Conservation (phyloP, 805 yeast species). For the Dipodascus geniculatus region DNA sequence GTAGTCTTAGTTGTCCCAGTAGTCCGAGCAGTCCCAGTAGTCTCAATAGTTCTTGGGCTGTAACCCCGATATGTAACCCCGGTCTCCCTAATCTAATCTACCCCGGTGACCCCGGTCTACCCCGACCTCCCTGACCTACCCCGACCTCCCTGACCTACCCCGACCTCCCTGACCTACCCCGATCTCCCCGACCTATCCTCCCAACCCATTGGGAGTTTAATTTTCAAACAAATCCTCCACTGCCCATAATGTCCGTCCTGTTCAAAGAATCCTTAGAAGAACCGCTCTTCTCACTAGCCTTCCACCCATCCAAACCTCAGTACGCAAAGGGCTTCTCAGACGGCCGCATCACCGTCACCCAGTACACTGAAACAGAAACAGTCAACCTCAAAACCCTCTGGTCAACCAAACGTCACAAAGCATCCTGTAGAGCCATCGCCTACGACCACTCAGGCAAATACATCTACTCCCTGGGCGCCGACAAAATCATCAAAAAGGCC, state of each 20-base stretch:
- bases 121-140: no score
- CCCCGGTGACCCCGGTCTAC: no score
- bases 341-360: constrained; percentile 57
- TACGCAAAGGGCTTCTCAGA: constrained; percentile 67
- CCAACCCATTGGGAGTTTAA: not conserved
- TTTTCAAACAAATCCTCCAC: constrained; percentile 24
- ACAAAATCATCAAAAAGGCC: constrained; percentile 67
- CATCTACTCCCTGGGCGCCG: constrained; percentile 67
- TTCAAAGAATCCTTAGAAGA: constrained; percentile 23
- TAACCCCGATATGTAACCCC: no score
- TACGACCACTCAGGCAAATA: constrained; percentile 48
- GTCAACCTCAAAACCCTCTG: constrained; percentile 34
- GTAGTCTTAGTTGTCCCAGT: no score
- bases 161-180: no score
- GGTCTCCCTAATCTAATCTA: no score
- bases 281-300: constrained; percentile 55
- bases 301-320: constrained; percentile 64
- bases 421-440: constrained; percentile 64
- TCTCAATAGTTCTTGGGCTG: no score
- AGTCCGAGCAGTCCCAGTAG: no score
- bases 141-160: no score
- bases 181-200: not conserved
- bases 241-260: constrained; percentile 17
- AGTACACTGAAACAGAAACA: constrained; percentile 35
- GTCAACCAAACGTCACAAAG: constrained; percentile 87